Evolutionary conservation across 768 basidiomycete genomes (phyloP), one percentile per base, ranked within the genome.

Genomic region (Heimioporus sp.): DNA sequence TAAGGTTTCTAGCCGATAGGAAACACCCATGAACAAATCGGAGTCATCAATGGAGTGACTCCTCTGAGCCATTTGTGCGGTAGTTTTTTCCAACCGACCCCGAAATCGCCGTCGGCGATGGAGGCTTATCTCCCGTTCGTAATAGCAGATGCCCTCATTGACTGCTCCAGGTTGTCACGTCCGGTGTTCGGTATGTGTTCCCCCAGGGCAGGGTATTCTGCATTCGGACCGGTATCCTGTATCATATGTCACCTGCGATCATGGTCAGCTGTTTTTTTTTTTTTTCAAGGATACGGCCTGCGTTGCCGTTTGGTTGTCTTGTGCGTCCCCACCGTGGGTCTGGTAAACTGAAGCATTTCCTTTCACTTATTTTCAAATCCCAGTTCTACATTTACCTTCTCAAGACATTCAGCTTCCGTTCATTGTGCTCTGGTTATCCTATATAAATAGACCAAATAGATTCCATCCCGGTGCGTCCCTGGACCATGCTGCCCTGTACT

Each of bases 101-200:
- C 21, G 21, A 24, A 24, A 24, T 24, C 21, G 3, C 21, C 21
- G 21, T 24, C 21, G 21, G 21, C 21, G 21, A 24, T 28, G 4
- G 54, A 49, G 54, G 58, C 49, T 60, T 46, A 53, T 53, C 12
- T 36, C 46, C 58, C 36, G 30, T 49, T 42, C 21, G 41, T 37
- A 28, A 28, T 28, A 6, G 24, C 24, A 28, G 24, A 28, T 28
- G 24, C 24, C 24, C 24, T 28, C 37, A 37, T 37, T 15, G 12
- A 13, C 9, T 19, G n/a, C 20, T 19, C 19, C 39, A 40, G 11
- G 39, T 49, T 40, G 19, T 30, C 32, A 48, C 20, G 32, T 17
- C 34, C 17, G 51, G 17, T 20, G 11, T 20, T 9, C 12, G 10
- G 11, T 5, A 39, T 20, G 17, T 39, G 10, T 19, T 20, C 20